Evolutionary conservation across 306 rosid genomes (phyloP).

Genomic region (Lotus japonicus): DNA sequence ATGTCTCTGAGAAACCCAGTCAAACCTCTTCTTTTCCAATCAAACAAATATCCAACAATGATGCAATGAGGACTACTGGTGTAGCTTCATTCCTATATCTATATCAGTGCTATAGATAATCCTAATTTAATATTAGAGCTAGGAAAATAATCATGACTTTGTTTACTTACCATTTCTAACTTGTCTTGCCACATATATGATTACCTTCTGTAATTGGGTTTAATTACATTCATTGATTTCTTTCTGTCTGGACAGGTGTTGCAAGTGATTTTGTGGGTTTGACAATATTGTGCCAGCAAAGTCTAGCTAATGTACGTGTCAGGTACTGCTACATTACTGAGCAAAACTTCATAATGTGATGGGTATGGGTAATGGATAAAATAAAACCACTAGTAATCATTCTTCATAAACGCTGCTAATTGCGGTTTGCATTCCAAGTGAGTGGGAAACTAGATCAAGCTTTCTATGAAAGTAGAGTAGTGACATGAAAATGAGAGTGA

Average conservation of each 20-base stretch:
- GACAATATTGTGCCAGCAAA: neutral
- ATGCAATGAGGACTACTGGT: neutral
- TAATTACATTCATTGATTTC: neutral
- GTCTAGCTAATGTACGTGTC: neutral
- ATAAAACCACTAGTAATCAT: no score
- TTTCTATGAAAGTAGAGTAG: neutral
- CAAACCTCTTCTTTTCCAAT: neutral
- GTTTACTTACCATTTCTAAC: neutral
- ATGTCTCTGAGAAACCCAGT: neutral
- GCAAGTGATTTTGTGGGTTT: neutral
- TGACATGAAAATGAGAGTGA: neutral
- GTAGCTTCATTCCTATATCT: neutral
- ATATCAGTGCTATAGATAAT: no score
- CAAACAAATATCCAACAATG: slow-evolving; percentile 8
- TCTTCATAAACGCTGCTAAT: neutral
- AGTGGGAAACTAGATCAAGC: neutral
- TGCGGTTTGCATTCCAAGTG: neutral
- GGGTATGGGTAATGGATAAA: no score
- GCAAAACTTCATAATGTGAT: neutral
- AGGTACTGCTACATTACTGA: neutral
- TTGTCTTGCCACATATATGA: neutral
- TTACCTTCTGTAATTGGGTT: neutral
- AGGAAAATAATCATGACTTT: neutral
- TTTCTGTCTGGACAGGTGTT: neutral
- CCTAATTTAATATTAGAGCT: neutral